Evolutionary conservation across 2,329 filamentous ascomycete genomes (phyloP).

Genomic region (Emmonsia crescens): DNA sequence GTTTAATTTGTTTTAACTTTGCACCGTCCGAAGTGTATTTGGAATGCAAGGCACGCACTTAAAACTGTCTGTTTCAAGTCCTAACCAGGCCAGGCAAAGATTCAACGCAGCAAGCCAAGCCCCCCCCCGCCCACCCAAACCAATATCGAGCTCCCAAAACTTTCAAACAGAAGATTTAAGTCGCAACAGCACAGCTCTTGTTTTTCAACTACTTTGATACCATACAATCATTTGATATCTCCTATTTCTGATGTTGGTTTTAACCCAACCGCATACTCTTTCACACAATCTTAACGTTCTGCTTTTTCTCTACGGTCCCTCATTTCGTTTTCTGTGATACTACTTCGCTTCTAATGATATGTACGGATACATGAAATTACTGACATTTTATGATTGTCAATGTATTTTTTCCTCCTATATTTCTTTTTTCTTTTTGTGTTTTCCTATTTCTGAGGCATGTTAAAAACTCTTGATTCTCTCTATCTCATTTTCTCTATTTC

Average conservation of each 20-base stretch:
- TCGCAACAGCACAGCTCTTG: neutral
- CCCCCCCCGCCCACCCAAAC: neutral
- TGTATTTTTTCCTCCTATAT: conserved; percentile 3
- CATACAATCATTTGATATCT: neutral
- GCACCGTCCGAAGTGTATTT: neutral
- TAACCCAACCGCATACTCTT: neutral
- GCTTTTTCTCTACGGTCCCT: conserved; percentile 1
- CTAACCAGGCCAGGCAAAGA: neutral
- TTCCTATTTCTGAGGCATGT: neutral
- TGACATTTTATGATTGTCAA: conserved; percentile 8
- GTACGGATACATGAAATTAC: conserved; percentile 12
- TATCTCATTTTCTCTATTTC: neutral
- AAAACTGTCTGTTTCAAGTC: neutral
- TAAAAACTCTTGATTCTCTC: neutral
- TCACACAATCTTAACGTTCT: neutral
- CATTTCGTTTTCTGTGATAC: conserved; percentile 3
- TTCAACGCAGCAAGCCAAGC: neutral
- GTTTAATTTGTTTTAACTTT: neutral
- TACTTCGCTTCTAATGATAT: conserved; percentile 11
- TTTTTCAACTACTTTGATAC: neutral
- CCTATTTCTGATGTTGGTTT: neutral
- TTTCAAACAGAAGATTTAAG: neutral
- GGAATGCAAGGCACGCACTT: neutral
- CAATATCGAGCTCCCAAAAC: neutral
- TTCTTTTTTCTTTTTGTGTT: neutral